phyloP scores from a whole-genome alignment of 495 filamentous ascomycete genomes.

The Corynascus novoguineensis region DNA sequence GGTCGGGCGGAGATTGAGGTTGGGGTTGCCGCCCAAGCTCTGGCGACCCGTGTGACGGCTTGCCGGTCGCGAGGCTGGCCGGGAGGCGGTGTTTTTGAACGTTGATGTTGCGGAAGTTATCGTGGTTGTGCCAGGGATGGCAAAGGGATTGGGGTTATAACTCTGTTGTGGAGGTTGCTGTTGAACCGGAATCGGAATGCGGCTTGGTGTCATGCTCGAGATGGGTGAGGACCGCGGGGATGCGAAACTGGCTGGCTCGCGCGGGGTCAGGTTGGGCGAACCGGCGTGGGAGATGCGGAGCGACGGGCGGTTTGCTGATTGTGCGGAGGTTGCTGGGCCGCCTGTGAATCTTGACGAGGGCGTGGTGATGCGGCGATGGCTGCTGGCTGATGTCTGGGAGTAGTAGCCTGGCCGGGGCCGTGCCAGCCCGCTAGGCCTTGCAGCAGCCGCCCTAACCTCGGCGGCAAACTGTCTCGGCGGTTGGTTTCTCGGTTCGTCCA shows the following conservation, averaged over 20 bases:
- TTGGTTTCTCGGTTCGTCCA: slow-evolving; percentile 41
- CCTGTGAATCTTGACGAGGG: slow-evolving; percentile 35
- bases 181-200: slow-evolving; percentile 33
- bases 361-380: slow-evolving; percentile 33
- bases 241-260: slow-evolving; percentile 51
- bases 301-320: slow-evolving; percentile 25
- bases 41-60: slow-evolving; percentile 22
- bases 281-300: slow-evolving; percentile 43
- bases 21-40: neutral
- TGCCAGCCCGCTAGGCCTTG: slow-evolving; percentile 10
- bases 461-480: slow-evolving; percentile 17
- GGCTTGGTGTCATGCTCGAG: slow-evolving; percentile 28
- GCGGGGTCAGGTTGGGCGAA: slow-evolving; percentile 34
- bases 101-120: neutral
- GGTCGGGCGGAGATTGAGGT: slow-evolving; percentile 1
- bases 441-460: slow-evolving; percentile 11
- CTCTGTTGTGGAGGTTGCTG: slow-evolving; percentile 1
- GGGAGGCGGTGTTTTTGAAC: slow-evolving; percentile 17
- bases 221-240: slow-evolving; percentile 37
- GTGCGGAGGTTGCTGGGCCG: slow-evolving; percentile 16
- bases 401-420: slow-evolving; percentile 19
- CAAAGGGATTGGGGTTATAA: slow-evolving; percentile 27
- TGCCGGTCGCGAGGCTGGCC: slow-evolving; percentile 21
- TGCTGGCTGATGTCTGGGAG: slow-evolving; percentile 19
- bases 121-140: slow-evolving; percentile 7